A percentile compares a stretch with the other conserved stretches of the same genome.
Evolutionary conservation across 106 monocot genomes (phyloP).

Genomic region (Acorus gramineus): DNA sequence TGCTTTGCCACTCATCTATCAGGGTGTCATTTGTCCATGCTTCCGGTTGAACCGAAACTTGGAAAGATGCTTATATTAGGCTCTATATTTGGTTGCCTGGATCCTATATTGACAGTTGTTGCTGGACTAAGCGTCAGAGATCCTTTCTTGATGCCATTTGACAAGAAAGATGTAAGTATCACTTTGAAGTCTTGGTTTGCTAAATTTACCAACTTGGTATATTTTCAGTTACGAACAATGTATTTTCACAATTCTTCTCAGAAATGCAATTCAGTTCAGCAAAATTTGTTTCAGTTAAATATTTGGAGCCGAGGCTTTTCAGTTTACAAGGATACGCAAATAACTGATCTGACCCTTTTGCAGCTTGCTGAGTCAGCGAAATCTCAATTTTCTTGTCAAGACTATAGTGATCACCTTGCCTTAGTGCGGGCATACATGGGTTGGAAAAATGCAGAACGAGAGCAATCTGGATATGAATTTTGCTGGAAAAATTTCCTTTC

Average conservation of each 20-base stretch:
- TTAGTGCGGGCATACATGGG: conserved; percentile 80
- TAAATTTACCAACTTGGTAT: too few species aligned
- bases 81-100: conserved; percentile 91
- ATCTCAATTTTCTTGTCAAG: conserved; percentile 81
- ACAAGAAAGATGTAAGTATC: conserved; percentile 94
- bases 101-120: conserved; percentile 92
- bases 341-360: conserved; percentile 2
- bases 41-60: conserved; percentile 96
- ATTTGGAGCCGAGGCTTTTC: background rate
- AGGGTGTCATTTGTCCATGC: conserved; percentile 86
- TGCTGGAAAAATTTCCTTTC: conserved; percentile 99
- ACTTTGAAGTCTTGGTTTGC: too few species aligned
- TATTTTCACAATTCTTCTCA: too few species aligned
- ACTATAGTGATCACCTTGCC: conserved; percentile 96
- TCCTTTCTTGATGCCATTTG: conserved; percentile 93
- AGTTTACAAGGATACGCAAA: background rate
- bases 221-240: too few species aligned
- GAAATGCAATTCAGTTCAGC: too few species aligned
- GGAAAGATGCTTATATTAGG: conserved; percentile 98
- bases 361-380: conserved; percentile 97
- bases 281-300: background rate
- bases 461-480: conserved; percentile 81
- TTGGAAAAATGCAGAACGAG: conserved; percentile 90
- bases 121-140: conserved; percentile 96
- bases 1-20: conserved; percentile 11